phyloP scores from a whole-genome alignment of 345 rosid species.

The Crucihimalaya himalaica region DNA sequence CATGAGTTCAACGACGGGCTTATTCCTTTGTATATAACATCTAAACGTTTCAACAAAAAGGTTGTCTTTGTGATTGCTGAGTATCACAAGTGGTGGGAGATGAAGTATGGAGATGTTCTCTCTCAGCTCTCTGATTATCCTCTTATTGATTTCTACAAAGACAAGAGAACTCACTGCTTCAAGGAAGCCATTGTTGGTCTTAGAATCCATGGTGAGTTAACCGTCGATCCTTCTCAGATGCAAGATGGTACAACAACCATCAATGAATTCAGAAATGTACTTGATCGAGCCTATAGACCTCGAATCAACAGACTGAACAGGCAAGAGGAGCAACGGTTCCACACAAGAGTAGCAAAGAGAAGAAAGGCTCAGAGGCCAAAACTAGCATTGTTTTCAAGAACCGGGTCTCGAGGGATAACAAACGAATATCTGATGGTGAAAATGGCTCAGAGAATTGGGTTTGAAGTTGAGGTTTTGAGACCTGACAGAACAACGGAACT shows the following conservation, averaged over 20 bases:
- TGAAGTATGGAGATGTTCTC: slow-evolving; percentile 64
- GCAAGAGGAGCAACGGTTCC: slow-evolving; percentile 37
- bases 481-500: slow-evolving; percentile 64
- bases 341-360: slow-evolving; percentile 13
- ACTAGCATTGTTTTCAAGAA: slow-evolving; percentile 64
- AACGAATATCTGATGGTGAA: slow-evolving; percentile 63
- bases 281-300: slow-evolving; percentile 63
- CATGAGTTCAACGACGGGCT: slow-evolving; percentile 92
- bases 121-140: slow-evolving; percentile 66
- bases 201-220: slow-evolving; percentile 72
- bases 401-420: slow-evolving; percentile 63
- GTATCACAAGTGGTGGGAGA: slow-evolving; percentile 82
- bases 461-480: slow-evolving; percentile 56
- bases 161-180: slow-evolving; percentile 79
- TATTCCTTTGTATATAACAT: slow-evolving; percentile 74
- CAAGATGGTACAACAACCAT: slow-evolving; percentile 41
- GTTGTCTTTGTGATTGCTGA: slow-evolving; percentile 79
- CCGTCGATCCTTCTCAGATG: slow-evolving; percentile 58
- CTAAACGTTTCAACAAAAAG: slow-evolving; percentile 66
- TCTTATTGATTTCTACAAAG: slow-evolving; percentile 55
- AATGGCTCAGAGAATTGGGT: slow-evolving; percentile 68
- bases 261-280: slow-evolving; percentile 58
- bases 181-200: slow-evolving; percentile 77
- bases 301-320: slow-evolving; percentile 49
- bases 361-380: slow-evolving; percentile 51